phyloP scores from a whole-genome alignment of 345 rosid genomes.

The Dipteronia sinensis region DNA sequence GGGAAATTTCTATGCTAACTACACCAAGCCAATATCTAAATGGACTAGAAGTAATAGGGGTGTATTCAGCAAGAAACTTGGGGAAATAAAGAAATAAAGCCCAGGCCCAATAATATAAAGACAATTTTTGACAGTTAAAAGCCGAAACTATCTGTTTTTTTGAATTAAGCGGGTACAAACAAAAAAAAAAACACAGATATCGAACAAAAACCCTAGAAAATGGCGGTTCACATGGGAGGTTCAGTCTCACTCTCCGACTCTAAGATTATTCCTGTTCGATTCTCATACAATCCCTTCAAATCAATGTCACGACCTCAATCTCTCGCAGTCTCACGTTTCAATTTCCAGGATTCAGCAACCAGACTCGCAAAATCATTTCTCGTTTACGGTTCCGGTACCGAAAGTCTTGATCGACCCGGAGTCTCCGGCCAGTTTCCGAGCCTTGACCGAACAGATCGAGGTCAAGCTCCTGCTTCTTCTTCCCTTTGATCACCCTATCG shows the following conservation, averaged over 20 bases:
- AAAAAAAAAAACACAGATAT: conserved; percentile 16
- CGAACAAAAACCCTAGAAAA: conserved; percentile 41
- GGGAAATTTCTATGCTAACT: too few relatives aligned
- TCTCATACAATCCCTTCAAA: conserved; percentile 39
- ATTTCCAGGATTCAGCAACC: conserved; percentile 47
- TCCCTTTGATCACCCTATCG: conserved; percentile 80
- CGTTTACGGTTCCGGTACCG: conserved; percentile 66
- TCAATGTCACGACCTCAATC: conserved; percentile 42
- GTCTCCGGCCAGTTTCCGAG: conserved; percentile 44
- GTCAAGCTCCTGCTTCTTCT: conserved; percentile 79
- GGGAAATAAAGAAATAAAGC: neutral
- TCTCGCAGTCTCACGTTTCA: conserved; percentile 47
- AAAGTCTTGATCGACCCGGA: conserved; percentile 66
- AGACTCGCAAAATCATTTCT: conserved; percentile 26
- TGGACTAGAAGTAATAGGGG: too few relatives aligned
- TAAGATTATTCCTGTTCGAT: conserved; percentile 71
- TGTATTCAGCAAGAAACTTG: too few relatives aligned
- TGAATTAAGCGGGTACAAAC: too few relatives aligned
- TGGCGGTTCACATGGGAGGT: conserved; percentile 99
- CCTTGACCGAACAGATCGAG: conserved; percentile 79
- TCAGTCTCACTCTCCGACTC: conserved; percentile 74
- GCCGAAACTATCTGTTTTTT: too few relatives aligned
- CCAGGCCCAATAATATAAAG: neutral
- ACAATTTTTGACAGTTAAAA: too few relatives aligned
- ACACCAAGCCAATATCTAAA: too few relatives aligned